Evolutionary conservation across 2,329 filamentous ascomycete species (phyloP).

Genomic region (Pestalotiopsis sp.): DNA sequence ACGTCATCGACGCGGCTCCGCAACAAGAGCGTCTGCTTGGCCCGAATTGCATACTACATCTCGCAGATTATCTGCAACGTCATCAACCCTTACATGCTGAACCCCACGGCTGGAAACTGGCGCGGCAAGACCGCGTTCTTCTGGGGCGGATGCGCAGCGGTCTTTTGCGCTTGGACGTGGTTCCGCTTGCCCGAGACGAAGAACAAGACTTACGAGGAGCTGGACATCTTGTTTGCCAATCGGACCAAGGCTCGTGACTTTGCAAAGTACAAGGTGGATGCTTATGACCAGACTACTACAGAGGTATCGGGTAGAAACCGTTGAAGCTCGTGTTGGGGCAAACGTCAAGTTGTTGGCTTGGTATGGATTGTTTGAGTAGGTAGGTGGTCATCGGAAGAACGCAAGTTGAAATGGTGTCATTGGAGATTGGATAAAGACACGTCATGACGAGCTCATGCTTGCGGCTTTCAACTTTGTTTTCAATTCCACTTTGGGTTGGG

Average conservation of each 20-base stretch:
- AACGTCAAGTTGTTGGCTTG: background rate
- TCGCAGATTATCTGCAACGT: conserved; percentile 24
- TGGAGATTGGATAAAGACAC: no score
- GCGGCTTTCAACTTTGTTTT: no score
- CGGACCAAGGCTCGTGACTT: background rate
- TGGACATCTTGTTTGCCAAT: conserved; percentile 49
- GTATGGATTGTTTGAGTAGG: no score
- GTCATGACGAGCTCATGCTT: no score
- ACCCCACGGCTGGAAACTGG: conserved; percentile 28
- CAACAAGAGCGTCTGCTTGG: conserved; percentile 13
- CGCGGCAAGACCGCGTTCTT: conserved; percentile 34
- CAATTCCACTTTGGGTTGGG: no score
- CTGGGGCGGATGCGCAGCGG: conserved; percentile 38
- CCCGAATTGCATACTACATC: conserved; percentile 16
- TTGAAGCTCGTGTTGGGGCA: background rate
- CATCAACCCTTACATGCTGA: conserved; percentile 31
- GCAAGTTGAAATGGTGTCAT: no score
- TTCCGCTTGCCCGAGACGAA: conserved; percentile 64
- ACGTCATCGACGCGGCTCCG: conserved; percentile 14
- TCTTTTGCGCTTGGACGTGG: conserved; percentile 62
- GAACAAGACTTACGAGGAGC: conserved; percentile 63
- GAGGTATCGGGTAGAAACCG: background rate
- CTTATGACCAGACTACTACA: background rate
- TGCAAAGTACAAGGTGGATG: conserved; percentile 31
- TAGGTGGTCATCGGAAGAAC: background rate